Conservation (phyloP, 306 rosid genomes). For the Lathyrus aphaca region DNA sequence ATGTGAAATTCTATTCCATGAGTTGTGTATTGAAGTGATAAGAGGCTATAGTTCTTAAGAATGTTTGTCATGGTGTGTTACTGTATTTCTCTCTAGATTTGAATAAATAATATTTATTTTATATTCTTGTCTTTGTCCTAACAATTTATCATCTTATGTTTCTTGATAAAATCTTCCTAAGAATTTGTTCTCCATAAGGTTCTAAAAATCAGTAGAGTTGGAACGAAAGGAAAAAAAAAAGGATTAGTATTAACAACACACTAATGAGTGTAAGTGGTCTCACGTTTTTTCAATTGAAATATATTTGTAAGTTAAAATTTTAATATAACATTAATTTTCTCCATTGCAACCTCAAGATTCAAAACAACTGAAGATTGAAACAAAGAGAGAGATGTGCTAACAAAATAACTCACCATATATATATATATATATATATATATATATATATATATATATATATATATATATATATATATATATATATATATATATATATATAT, state of each 20-base stretch:
- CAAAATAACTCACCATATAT: not conserved
- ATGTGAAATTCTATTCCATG: slow-evolving; percentile 14
- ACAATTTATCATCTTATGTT: not conserved
- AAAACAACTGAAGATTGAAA: slow-evolving; percentile 1
- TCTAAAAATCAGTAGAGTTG: not conserved
- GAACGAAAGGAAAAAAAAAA: not conserved
- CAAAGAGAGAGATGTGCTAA: not conserved
- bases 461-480: too few relatives aligned
- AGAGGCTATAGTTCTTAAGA: slow-evolving; percentile 24
- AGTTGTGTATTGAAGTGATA: slow-evolving; percentile 36
- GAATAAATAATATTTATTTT: slow-evolving; percentile 49
- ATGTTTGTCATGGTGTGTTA: slow-evolving; percentile 59
- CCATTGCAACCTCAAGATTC: not conserved
- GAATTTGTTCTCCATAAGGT: not conserved
- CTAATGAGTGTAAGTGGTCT: too few relatives aligned
- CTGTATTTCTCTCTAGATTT: slow-evolving; percentile 52
- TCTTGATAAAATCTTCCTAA: not conserved
- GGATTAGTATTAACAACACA: not conserved
- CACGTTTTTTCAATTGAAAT: not conserved
- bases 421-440: too few relatives aligned
- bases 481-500: too few relatives aligned
- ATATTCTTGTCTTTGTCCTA: not conserved
- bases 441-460: too few relatives aligned
- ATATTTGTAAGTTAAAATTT: not conserved
- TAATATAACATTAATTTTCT: not conserved